A percentile compares a stretch with the other conserved stretches of the same genome.
Conservation (phyloP, 345 rosid species). For the thale cress (Arabidopsis thaliana) region DNA sequence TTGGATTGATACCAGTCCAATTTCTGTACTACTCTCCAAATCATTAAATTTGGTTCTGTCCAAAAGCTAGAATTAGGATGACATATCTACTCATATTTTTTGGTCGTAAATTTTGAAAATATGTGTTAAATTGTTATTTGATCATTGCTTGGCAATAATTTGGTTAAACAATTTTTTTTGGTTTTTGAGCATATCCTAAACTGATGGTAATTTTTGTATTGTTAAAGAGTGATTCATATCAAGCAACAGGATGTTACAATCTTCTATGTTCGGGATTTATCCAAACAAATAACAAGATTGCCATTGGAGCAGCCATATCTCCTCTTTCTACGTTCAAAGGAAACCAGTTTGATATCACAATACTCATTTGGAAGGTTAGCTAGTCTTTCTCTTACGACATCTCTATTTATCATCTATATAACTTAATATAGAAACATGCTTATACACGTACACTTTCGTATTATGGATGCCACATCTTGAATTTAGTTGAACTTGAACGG, state of each 20-base stretch:
- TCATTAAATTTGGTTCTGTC: conserved; percentile 44
- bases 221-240: conserved; percentile 87
- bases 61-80: conserved; percentile 21
- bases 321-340: conserved; percentile 69
- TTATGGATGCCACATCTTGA: background rate
- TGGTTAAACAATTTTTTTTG: background rate
- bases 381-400: background rate
- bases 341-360: conserved; percentile 84
- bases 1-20: conserved; percentile 41
- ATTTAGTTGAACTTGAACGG: background rate
- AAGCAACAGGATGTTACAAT: conserved; percentile 98
- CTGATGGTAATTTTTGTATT: conserved; percentile 1
- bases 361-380: conserved; percentile 92
- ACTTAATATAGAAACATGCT: background rate
- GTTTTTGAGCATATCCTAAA: background rate
- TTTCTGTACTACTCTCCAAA: conserved; percentile 40
- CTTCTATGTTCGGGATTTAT: conserved; percentile 93
- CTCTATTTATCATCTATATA: conserved; percentile 15
- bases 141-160: conserved; percentile 9
- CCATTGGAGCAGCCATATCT: conserved; percentile 99
- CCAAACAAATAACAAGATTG: conserved; percentile 91
- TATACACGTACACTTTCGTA: background rate
- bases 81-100: conserved; percentile 5
- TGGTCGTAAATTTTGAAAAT: conserved; percentile 1
- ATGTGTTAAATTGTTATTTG: conserved; percentile 2